Base-by-base conservation (phyloP, 176 grass and related monocot genomes). In the Stipa capillata region DNA sequence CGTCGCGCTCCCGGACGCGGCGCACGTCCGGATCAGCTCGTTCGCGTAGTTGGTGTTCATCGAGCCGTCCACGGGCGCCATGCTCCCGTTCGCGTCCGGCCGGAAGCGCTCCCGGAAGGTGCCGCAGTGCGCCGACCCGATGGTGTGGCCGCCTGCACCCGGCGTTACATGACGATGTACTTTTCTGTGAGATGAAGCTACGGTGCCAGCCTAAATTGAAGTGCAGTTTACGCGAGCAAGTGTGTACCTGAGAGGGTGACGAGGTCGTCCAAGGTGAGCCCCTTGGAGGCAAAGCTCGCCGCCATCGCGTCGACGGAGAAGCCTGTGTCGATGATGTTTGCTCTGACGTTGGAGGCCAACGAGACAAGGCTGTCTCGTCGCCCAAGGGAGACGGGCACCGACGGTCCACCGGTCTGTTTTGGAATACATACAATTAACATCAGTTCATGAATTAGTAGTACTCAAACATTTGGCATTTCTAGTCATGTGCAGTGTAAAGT, bases 321-420 rank as follows among this genome's bases (percentile, higher is more conserved):
- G 63, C 85, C 87, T 0, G 92, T 98, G 85, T 98, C 92, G 20
- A 98, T 83, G 82, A 98, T 98, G 92, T 98, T 98, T 10, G 78
- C 54, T 33, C 92, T 78, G 7, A 98, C 96, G 50, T 93, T 91
- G 68, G 96, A 90, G 8, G 91, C 92, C 20, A 81, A 59, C 11
- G 96, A 98, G 17, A 93, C 87, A 17, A 83, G 79, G 64, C 96
- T 74, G 14, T 98, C 96, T 5, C 79, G 89, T 57, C 92, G 73
- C 0, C 96, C 96, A 14, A 98, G 41, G 2, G 65, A 25, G 13
- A 98, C 92, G 8, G 77, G 55, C 58, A 98, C 90, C 2, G 15
- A 69, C 3, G 96, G 96, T n/a, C 96, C 96, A 81, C 96, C 96
- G 0, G 92, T 90, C 96, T 98, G 84, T 23, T 48, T 85, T 39